phyloP scores from a whole-genome alignment of 495 filamentous ascomycete genomes.

The Patellaria atrata region DNA sequence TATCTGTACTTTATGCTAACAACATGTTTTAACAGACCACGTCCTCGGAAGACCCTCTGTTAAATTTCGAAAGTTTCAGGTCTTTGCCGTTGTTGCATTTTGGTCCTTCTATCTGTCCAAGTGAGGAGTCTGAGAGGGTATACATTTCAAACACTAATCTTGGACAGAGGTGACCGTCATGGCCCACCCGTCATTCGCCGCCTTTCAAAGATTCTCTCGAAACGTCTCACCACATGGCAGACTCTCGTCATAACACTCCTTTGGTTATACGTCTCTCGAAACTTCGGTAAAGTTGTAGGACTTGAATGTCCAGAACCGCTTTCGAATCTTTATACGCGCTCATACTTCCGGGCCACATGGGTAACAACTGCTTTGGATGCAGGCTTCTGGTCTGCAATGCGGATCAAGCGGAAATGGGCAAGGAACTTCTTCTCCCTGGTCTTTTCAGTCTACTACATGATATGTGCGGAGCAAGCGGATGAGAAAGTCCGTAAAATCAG shows the following conservation, averaged over 20 bases:
- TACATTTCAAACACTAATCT: constrained; percentile 7
- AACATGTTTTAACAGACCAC: constrained; percentile 76
- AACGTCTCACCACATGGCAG: constrained; percentile 72
- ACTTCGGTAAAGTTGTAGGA: constrained; percentile 81
- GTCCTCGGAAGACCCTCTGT: constrained; percentile 81
- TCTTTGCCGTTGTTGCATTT: constrained; percentile 77
- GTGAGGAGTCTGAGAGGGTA: too few species aligned
- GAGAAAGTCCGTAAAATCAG: constrained; percentile 90
- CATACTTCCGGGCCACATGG: constrained; percentile 98
- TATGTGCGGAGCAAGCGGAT: constrained; percentile 86
- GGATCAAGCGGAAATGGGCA: constrained; percentile 65
- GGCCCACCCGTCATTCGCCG: constrained; percentile 64
- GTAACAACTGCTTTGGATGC: constrained; percentile 87
- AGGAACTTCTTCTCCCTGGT: constrained; percentile 67
- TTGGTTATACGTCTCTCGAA: constrained; percentile 80
- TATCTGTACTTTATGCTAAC: too few species aligned
- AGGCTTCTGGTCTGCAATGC: constrained; percentile 98
- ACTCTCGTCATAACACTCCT: constrained; percentile 75
- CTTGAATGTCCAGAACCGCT: constrained; percentile 88
- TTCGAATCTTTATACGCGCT: constrained; percentile 81
- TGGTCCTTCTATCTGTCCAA: constrained; percentile 74
- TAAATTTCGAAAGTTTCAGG: constrained; percentile 83
- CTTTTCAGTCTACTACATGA: constrained; percentile 77
- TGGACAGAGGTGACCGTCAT: constrained; percentile 62
- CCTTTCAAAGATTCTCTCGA: constrained; percentile 54